A percentile compares a stretch with the other conserved stretches of the same genome.
These are phyloP conservation scores for Diaporthe sp. DNA, from an alignment of 2,329 filamentous ascomycete genomes.

Conservation along the genomic window DNA sequence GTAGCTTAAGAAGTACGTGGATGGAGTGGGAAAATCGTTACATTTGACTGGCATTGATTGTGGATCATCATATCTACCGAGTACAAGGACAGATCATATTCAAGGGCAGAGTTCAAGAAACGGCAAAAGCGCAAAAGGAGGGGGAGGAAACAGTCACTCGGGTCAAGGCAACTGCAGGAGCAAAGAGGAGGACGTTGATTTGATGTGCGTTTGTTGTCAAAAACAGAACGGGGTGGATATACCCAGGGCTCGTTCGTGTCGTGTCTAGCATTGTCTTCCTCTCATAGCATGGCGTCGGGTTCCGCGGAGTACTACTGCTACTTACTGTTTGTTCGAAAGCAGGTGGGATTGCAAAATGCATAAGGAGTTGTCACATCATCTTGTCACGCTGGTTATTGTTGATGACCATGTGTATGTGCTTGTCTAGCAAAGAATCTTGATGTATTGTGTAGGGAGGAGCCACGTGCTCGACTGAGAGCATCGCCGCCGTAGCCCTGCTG, in stretches of 20 bases:
- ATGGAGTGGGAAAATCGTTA: conserved; percentile 2
- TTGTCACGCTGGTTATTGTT: background rate
- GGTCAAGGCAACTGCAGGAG: background rate
- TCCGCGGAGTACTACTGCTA: conserved; percentile 29
- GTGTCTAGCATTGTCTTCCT: conserved; percentile 26
- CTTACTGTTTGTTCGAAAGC: conserved; percentile 22
- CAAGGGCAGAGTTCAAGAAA: conserved; percentile 7
- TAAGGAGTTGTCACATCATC: background rate
- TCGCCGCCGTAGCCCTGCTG: background rate
- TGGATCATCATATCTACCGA: conserved; percentile 31
- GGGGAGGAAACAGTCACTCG: background rate
- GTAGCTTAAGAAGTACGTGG: conserved; percentile 8
- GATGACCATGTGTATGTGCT: background rate
- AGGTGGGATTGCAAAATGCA: conserved; percentile 14
- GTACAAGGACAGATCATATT: conserved; percentile 22
- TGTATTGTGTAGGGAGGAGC: background rate
- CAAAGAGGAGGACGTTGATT: conserved; percentile 3
- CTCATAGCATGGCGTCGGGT: conserved; percentile 30
- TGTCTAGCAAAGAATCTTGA: too few species aligned
- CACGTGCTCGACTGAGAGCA: background rate
- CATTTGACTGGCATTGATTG: conserved; percentile 34
- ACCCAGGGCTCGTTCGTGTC: conserved; percentile 25
- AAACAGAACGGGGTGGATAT: conserved; percentile 5
- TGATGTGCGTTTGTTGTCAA: conserved; percentile 14
- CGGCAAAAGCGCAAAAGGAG: background rate